Evolutionary conservation across 768 basidiomycete genomes (phyloP).

Genomic region (Astraeus odoratus): DNA sequence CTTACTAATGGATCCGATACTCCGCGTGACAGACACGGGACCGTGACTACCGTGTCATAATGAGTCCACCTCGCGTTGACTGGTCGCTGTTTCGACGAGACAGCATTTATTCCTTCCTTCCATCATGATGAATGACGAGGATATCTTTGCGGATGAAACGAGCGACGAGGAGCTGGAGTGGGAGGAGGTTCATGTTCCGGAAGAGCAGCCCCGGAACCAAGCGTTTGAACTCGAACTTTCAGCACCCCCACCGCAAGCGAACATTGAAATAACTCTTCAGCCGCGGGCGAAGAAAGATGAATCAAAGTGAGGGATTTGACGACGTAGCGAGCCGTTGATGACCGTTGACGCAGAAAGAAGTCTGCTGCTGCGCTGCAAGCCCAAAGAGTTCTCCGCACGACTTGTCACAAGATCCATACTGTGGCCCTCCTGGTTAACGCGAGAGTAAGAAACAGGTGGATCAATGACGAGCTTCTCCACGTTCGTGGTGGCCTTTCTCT

Average conservation of each 20-base stretch:
- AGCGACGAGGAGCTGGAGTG: slow-evolving; percentile 71
- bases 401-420: slow-evolving; percentile 88
- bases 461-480: slow-evolving; percentile 78
- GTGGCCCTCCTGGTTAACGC: slow-evolving; percentile 74
- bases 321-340: not conserved
- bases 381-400: slow-evolving; percentile 68
- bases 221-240: slow-evolving; percentile 19
- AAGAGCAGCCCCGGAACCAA: slow-evolving; percentile 6
- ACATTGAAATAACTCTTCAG: slow-evolving; percentile 71
- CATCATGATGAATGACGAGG: slow-evolving; percentile 8
- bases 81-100: slow-evolving; percentile 2
- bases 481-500: slow-evolving; percentile 40
- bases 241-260: slow-evolving; percentile 32
- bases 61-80: not conserved
- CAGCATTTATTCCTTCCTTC: not conserved
- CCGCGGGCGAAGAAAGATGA: slow-evolving; percentile 32
- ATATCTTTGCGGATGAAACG: slow-evolving; percentile 20
- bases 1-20: too few species aligned
- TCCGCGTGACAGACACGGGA: slow-evolving; percentile 17
- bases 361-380: slow-evolving; percentile 39
- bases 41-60: slow-evolving; percentile 8
- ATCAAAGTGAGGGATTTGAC: slow-evolving; percentile 38
- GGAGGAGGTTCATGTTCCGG: slow-evolving; percentile 68
- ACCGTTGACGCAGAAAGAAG: slow-evolving; percentile 39
- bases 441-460: slow-evolving; percentile 69